These are phyloP conservation scores for Eutrema salsugineum DNA, from an alignment of 441 rosid species.

Conservation along the genomic window DNA sequence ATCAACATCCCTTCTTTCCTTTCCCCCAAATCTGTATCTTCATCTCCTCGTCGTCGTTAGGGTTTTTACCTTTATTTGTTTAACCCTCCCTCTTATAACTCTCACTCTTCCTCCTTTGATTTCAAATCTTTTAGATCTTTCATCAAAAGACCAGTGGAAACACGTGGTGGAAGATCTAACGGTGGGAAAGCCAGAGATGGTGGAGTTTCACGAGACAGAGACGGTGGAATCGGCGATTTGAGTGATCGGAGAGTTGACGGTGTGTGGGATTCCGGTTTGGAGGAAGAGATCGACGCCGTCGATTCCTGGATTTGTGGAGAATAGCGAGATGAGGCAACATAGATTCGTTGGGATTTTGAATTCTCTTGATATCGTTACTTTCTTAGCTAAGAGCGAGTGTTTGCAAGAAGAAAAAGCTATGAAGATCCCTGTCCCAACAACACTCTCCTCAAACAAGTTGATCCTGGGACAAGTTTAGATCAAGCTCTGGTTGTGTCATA, in stretches of 20 bases:
- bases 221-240: constrained; percentile 76
- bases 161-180: constrained; percentile 98
- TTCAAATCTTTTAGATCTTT: constrained; percentile 39
- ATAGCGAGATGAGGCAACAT: constrained; percentile 62
- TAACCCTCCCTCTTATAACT: constrained; percentile 78
- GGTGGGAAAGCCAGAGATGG: constrained; percentile 95
- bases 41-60: too few relatives aligned
- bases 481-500: neutral
- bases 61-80: too few relatives aligned
- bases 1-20: too few relatives aligned
- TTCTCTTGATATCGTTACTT: constrained; percentile 81
- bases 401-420: constrained; percentile 78
- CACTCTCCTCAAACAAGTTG: constrained; percentile 69
- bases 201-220: constrained; percentile 78
- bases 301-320: constrained; percentile 53
- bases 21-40: too few relatives aligned
- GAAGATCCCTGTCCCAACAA: constrained; percentile 65
- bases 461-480: constrained; percentile 84
- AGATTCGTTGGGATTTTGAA: constrained; percentile 87
- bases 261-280: constrained; percentile 94
- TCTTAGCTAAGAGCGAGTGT: constrained; percentile 68
- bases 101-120: neutral
- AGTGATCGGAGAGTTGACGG: constrained; percentile 83
- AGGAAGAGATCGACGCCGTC: constrained; percentile 46
- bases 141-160: too few relatives aligned